phyloP scores from a whole-genome alignment of 495 filamentous ascomycete species.

The Hypoxylon fuscum region DNA sequence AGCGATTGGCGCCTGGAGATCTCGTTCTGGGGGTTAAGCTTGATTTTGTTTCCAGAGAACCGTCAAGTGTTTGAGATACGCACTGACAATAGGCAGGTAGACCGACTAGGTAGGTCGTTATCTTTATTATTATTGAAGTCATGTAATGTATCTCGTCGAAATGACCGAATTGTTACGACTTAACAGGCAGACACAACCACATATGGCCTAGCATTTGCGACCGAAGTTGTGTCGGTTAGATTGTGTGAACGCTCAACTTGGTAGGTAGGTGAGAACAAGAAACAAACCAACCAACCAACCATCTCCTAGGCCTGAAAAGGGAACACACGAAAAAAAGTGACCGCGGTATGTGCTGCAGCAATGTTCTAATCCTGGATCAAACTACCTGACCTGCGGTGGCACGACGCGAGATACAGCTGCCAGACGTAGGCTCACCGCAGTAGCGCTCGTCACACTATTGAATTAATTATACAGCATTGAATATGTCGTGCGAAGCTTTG shows the following conservation, averaged over 20 bases:
- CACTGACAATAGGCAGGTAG: conserved; percentile 6
- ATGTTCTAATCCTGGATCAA: conserved; percentile 3
- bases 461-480: conserved; percentile 13
- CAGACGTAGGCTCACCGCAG: conserved; percentile 32
- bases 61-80: conserved; percentile 18
- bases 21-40: conserved; percentile 25
- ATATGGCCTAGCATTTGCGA: background rate
- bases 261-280: no score
- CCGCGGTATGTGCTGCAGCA: no score
- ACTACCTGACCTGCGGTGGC: conserved; percentile 2
- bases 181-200: background rate
- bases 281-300: no score
- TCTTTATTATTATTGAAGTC: no score
- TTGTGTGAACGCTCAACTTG: no score
- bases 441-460: conserved; percentile 23
- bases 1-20: conserved; percentile 28
- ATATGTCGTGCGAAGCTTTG: background rate
- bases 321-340: no score
- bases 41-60: conserved; percentile 22
- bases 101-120: conserved; percentile 29
- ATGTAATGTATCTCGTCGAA: background rate
- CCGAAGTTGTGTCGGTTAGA: background rate
- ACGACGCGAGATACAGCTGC: conserved; percentile 31
- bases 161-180: background rate
- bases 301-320: no score